Conservation (phyloP, 192 early-diverging fungal species). For the Piromyces sp. region DNA sequence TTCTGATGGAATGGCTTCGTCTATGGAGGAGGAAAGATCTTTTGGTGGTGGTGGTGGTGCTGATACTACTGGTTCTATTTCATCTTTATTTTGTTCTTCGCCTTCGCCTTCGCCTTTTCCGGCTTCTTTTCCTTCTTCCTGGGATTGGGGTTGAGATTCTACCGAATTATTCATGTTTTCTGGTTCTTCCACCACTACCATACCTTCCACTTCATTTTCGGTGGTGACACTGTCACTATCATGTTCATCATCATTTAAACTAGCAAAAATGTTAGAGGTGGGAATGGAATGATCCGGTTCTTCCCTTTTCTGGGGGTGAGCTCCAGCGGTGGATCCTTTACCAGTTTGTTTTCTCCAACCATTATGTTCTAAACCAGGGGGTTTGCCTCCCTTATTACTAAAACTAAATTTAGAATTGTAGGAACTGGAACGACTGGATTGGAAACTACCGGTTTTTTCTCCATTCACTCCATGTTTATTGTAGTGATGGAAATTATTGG, state of each 20-base stretch:
- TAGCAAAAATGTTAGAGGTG: neutral
- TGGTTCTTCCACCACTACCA: neutral
- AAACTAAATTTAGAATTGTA: neutral
- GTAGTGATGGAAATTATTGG: neutral
- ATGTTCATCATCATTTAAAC: neutral
- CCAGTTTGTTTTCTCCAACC: neutral
- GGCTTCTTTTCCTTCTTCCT: neutral
- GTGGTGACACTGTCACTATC: neutral
- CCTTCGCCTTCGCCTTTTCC: no score
- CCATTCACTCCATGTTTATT: neutral
- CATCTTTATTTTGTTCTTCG: no score
- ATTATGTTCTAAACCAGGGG: neutral
- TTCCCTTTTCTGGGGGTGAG: neutral
- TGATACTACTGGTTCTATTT: no score
- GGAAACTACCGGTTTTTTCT: neutral
- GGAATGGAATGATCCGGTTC: neutral
- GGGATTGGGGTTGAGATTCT: no score
- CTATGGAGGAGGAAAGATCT: no score
- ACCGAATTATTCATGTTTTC: no score
- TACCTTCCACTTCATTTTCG: neutral
- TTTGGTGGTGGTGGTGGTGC: no score
- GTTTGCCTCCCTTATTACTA: neutral
- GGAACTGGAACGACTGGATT: neutral
- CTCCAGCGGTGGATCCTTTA: neutral
- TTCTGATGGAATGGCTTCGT: no score